Conservation (phyloP, 208 protist species). For the Leishmania gerbilli region DNA sequence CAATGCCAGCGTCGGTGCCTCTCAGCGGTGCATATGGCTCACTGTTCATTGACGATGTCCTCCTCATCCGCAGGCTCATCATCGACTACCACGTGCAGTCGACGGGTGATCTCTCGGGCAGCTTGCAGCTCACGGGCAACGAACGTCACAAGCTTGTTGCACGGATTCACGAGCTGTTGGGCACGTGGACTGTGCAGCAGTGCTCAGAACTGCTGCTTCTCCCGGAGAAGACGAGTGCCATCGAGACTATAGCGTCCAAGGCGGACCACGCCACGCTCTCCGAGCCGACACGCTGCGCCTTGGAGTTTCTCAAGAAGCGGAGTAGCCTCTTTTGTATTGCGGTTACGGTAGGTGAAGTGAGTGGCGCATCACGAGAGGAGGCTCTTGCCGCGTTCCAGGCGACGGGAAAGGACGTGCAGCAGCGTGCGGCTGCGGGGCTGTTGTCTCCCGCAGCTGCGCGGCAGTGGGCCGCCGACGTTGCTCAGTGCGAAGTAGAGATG, state of each 20-base stretch:
- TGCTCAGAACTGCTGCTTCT: conserved; percentile 4
- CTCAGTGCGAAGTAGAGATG: conserved; percentile 8
- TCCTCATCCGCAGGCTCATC: conserved; percentile 6
- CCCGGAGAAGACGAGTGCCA: background rate
- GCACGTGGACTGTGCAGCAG: conserved; percentile 2
- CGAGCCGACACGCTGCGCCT: conserved; percentile 1
- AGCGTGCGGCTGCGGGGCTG: background rate
- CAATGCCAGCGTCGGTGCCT: conserved; percentile 1
- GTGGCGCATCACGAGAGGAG: background rate
- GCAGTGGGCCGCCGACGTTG: conserved; percentile 9
- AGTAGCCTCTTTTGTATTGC: background rate
- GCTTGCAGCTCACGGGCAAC: background rate
- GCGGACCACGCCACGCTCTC: background rate
- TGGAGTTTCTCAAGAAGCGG: background rate
- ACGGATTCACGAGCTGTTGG: background rate
- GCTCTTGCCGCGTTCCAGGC: background rate
- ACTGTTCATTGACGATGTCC: conserved; percentile 5
- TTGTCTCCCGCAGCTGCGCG: background rate
- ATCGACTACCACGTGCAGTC: background rate
- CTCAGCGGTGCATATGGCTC: background rate
- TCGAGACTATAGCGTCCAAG: background rate
- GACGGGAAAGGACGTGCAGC: background rate
- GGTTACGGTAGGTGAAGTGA: background rate
- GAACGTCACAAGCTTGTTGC: background rate
- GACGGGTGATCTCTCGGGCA: background rate